phyloP scores from a whole-genome alignment of 768 basidiomycete genomes.

The Exidia glandulosa region DNA sequence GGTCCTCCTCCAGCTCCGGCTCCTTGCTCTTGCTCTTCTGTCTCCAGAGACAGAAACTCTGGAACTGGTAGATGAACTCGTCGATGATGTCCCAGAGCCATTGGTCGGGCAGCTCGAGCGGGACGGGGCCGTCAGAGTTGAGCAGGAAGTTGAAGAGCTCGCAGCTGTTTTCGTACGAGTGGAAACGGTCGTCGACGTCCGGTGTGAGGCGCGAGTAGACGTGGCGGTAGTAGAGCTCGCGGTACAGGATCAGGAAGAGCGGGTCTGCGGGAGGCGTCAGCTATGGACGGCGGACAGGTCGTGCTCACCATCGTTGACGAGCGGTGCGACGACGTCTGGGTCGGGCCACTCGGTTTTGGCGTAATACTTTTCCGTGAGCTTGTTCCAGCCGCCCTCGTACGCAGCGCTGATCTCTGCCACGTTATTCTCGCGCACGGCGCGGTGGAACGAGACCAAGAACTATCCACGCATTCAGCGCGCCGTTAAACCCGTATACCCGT shows the following conservation, averaged over 20 bases:
- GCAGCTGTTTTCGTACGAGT: constrained; percentile 96
- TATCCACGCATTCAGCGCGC: constrained; percentile 19
- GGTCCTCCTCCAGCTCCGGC: constrained; percentile 4
- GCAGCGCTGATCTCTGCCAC: constrained; percentile 82
- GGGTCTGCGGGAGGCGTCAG: constrained; percentile 42
- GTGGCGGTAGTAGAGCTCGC: constrained; percentile 87
- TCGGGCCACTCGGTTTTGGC: constrained; percentile 94
- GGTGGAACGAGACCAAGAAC: constrained; percentile 94
- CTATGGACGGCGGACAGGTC: background rate
- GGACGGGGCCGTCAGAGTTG: constrained; percentile 89
- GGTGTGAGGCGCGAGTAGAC: constrained; percentile 93
- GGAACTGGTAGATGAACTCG: constrained; percentile 98
- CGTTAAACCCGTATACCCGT: background rate
- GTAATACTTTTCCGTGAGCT: constrained; percentile 93
- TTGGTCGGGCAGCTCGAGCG: constrained; percentile 89
- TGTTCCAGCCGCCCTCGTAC: constrained; percentile 97
- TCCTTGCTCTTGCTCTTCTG: constrained; percentile 30
- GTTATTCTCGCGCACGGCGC: constrained; percentile 87
- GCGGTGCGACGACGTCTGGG: constrained; percentile 86
- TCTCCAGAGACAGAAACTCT: constrained; percentile 88
- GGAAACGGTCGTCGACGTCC: constrained; percentile 94
- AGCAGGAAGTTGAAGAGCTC: constrained; percentile 96
- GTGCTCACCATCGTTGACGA: constrained; percentile 78
- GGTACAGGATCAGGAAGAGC: constrained; percentile 93
- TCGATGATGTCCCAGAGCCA: constrained; percentile 99